A percentile compares a stretch with the other conserved stretches of the same genome.
phyloP scores from a whole-genome alignment of 2,329 filamentous ascomycete species.

The Xylariaceae sp. region DNA sequence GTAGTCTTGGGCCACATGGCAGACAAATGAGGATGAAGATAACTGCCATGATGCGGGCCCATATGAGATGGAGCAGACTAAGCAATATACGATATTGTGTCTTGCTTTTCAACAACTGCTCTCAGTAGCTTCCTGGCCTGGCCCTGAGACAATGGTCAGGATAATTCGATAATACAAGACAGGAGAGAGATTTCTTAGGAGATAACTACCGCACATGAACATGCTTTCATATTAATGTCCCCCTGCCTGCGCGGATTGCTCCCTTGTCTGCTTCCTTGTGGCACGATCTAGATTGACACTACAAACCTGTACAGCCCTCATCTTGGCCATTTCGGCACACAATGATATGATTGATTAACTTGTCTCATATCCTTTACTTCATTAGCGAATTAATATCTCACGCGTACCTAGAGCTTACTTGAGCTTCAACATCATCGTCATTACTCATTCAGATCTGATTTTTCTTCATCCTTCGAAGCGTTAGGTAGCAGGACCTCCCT shows the following conservation, averaged over 20 bases:
- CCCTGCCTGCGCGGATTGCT: constrained; percentile 20
- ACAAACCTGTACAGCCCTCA: constrained; percentile 24
- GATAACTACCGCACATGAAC: constrained; percentile 8
- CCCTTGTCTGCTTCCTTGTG: constrained; percentile 22
- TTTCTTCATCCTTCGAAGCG: neutral
- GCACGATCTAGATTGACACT: constrained; percentile 31
- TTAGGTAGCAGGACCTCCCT: neutral
- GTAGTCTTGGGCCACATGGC: neutral
- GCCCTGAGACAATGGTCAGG: constrained; percentile 23
- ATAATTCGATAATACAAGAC: constrained; percentile 14
- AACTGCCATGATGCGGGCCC: neutral
- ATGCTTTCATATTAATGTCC: constrained; percentile 11
- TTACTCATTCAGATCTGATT: neutral
- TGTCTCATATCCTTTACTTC: constrained; percentile 28
- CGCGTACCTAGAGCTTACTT: neutral
- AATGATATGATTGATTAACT: constrained; percentile 28
- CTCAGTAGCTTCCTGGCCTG: constrained; percentile 1
- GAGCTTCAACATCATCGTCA: neutral
- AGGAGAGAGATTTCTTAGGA: constrained; percentile 11
- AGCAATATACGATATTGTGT: neutral
- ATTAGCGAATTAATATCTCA: constrained; percentile 3
- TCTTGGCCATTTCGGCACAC: constrained; percentile 20
- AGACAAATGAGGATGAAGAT: neutral
- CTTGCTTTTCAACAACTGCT: neutral
- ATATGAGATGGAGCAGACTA: neutral